Evolutionary conservation across 495 filamentous ascomycete species (phyloP).

Genomic region (Tetracladium setigerum): DNA sequence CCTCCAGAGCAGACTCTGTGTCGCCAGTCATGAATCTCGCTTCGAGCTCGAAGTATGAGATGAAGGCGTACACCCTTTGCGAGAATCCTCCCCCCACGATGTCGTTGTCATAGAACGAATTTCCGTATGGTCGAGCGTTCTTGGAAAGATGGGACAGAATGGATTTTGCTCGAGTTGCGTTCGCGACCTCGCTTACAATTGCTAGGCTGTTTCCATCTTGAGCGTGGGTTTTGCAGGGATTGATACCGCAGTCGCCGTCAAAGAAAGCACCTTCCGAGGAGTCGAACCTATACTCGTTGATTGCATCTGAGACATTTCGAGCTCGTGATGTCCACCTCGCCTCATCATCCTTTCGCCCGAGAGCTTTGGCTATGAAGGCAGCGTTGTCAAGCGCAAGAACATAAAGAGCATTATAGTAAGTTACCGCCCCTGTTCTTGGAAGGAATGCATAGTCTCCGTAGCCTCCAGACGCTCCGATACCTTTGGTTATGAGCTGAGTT

Average conservation of each 20-base stretch:
- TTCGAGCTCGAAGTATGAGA: slow-evolving; percentile 41
- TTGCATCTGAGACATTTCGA: slow-evolving; percentile 20
- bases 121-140: slow-evolving; percentile 30
- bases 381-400: slow-evolving; percentile 33
- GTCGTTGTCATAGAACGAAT: slow-evolving; percentile 39
- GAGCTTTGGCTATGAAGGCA: slow-evolving; percentile 29
- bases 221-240: slow-evolving; percentile 29
- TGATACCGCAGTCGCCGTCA: slow-evolving; percentile 24
- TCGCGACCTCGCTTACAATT: slow-evolving; percentile 29
- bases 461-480: slow-evolving; percentile 20
- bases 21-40: slow-evolving; percentile 31
- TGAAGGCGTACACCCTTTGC: slow-evolving; percentile 39
- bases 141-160: slow-evolving; percentile 28
- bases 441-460: slow-evolving; percentile 45
- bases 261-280: slow-evolving; percentile 30
- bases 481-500: slow-evolving; percentile 30
- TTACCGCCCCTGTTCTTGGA: slow-evolving; percentile 32
- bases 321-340: slow-evolving; percentile 30
- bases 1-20: slow-evolving; percentile 28
- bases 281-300: slow-evolving; percentile 30
- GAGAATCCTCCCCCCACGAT: slow-evolving; percentile 27
- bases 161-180: slow-evolving; percentile 21
- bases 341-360: slow-evolving; percentile 23
- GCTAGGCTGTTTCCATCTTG: slow-evolving; percentile 40
- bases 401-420: slow-evolving; percentile 43